phyloP scores from a whole-genome alignment of 345 rosid genomes.

The Sapria himalayana region DNA sequence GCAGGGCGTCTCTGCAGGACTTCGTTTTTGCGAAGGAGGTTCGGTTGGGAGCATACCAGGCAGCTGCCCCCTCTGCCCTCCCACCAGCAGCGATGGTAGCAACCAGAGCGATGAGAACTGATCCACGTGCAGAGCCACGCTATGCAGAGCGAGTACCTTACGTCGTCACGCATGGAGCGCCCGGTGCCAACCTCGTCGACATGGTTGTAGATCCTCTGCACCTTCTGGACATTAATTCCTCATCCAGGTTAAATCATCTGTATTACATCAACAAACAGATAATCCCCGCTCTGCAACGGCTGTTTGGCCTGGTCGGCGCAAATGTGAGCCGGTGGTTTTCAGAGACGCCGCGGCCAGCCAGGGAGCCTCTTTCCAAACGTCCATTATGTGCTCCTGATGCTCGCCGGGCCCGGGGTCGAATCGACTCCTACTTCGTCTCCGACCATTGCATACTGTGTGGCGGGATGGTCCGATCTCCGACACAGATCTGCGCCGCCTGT shows the following conservation, averaged over 20 bases:
- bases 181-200: constrained; percentile 77
- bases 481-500: constrained; percentile 49
- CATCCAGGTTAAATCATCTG: constrained; percentile 56
- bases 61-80: constrained; percentile 39
- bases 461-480: constrained; percentile 53
- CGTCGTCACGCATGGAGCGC: constrained; percentile 82
- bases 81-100: constrained; percentile 96
- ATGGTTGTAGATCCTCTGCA: constrained; percentile 88
- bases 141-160: constrained; percentile 84
- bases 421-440: constrained; percentile 72
- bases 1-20: constrained; percentile 78
- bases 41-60: constrained; percentile 69
- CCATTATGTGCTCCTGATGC: constrained; percentile 24
- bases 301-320: constrained; percentile 75
- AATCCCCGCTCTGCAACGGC: constrained; percentile 76
- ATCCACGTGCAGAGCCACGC: constrained; percentile 79
- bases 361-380: constrained; percentile 43
- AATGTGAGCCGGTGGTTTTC: constrained; percentile 64
- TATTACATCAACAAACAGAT: constrained; percentile 90
- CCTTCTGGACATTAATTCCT: constrained; percentile 54
- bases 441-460: constrained; percentile 77
- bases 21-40: constrained; percentile 92
- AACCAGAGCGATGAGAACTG: constrained; percentile 62
- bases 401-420: constrained; percentile 33
- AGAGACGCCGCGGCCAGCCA: constrained; percentile 69